phyloP scores from a whole-genome alignment of 176 grass and related monocot species.

The Tuctoria greenei region DNA sequence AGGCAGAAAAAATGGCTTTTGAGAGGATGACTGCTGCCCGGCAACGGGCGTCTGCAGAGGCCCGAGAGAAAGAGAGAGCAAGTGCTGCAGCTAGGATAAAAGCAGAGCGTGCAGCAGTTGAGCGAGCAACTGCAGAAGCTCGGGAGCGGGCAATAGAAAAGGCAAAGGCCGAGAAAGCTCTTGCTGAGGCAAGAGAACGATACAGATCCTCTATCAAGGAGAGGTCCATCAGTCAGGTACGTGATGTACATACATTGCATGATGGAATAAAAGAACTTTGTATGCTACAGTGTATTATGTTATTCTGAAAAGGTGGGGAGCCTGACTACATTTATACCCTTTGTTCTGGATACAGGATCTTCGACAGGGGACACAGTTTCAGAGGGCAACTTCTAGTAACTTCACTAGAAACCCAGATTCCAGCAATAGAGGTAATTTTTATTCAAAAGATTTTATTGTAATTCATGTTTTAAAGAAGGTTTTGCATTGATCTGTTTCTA shows the following conservation, averaged over 20 bases:
- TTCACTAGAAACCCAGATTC: conserved; percentile 43
- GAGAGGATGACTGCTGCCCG: conserved; percentile 70
- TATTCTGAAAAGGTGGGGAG: background rate
- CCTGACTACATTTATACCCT: background rate
- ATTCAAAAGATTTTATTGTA: conserved; percentile 21
- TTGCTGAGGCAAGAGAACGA: conserved; percentile 62
- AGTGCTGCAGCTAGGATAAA: conserved; percentile 59
- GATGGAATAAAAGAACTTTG: conserved; percentile 20
- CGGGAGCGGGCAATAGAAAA: conserved; percentile 82
- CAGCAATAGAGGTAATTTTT: conserved; percentile 45
- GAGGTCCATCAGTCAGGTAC: conserved; percentile 50
- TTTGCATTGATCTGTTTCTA: background rate
- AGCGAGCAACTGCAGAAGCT: conserved; percentile 86
- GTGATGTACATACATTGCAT: conserved; percentile 4
- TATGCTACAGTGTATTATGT: background rate
- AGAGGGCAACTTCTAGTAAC: conserved; percentile 57
- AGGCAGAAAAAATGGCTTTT: conserved; percentile 69
- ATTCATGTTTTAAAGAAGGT: background rate
- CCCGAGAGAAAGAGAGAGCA: conserved; percentile 63
- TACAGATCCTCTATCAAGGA: conserved; percentile 62
- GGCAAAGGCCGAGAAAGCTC: conserved; percentile 74
- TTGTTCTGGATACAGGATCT: conserved; percentile 47
- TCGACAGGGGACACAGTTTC: conserved; percentile 57
- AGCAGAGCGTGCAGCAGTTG: conserved; percentile 82
- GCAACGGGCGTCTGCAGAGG: conserved; percentile 67